Percentiles rank a stretch among this genome's conserved stretches.
Evolutionary conservation across 768 basidiomycete genomes (phyloP).

Genomic region (Pisolithus orientalis): DNA sequence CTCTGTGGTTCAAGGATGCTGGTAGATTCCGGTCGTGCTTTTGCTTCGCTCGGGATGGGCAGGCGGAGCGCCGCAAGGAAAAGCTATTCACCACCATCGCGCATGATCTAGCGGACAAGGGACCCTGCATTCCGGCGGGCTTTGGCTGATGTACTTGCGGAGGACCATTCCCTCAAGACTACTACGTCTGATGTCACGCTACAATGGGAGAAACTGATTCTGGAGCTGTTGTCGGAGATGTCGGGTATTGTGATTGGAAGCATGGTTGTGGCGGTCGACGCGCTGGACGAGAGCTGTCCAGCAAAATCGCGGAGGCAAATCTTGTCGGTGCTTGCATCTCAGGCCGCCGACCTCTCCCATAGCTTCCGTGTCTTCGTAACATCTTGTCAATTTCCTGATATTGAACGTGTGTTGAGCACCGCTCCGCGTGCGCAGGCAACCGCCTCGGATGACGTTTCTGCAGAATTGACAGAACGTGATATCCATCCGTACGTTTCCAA

Average conservation of each 20-base stretch:
- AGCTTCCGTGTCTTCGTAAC: conserved; percentile 33
- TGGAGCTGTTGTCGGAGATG: too few relatives aligned
- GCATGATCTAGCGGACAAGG: background rate
- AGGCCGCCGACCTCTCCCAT: conserved; percentile 34
- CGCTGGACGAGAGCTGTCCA: conserved; percentile 12
- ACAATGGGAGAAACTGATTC: conserved; percentile 16
- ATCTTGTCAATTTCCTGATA: conserved; percentile 23
- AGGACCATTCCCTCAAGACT: background rate
- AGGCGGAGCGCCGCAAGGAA: background rate
- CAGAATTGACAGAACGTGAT: background rate
- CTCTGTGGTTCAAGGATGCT: background rate
- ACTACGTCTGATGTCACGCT: background rate
- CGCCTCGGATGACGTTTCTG: background rate
- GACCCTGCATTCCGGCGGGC: background rate
- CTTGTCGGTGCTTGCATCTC: conserved; percentile 27
- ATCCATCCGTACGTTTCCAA: background rate
- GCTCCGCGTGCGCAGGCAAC: background rate
- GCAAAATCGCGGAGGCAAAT: conserved; percentile 3
- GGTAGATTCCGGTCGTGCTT: background rate
- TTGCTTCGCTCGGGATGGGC: background rate
- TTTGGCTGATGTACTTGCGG: background rate
- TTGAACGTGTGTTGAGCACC: conserved; percentile 4
- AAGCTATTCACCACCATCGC: background rate
- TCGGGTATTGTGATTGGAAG: background rate
- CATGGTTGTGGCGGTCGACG: conserved; percentile 22